phyloP scores from a whole-genome alignment of 139 green algal species.

The Tetratostichococcus sp. region DNA sequence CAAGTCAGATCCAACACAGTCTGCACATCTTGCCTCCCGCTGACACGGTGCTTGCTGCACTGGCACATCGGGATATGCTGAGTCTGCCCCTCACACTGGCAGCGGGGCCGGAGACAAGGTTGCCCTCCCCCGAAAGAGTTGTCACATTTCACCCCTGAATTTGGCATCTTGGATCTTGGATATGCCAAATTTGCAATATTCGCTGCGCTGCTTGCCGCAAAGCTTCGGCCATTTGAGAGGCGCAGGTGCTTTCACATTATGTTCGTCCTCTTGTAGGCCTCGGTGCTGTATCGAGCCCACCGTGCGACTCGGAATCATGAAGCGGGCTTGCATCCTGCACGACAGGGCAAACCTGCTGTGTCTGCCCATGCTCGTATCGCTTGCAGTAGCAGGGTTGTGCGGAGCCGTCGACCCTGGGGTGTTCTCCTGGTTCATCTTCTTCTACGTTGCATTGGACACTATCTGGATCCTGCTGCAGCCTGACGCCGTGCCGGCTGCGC shows the following conservation, averaged over 20 bases:
- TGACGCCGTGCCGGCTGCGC: slow-evolving; percentile 29
- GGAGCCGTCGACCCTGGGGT: slow-evolving; percentile 6
- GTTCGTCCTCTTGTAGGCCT: slow-evolving; percentile 7
- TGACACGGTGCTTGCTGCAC: too few species aligned
- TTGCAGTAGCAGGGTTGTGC: slow-evolving; percentile 22
- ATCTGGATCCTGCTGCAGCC: slow-evolving; percentile 37
- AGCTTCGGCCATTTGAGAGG: too few species aligned
- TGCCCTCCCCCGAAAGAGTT: too few species aligned
- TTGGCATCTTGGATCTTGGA: too few species aligned
- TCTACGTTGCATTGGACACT: slow-evolving; percentile 39
- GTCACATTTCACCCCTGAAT: too few species aligned
- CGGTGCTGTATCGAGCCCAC: slow-evolving; percentile 5
- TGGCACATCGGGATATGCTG: too few species aligned
- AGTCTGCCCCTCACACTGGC: too few species aligned
- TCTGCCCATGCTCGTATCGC: slow-evolving; percentile 21
- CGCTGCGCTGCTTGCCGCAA: too few species aligned
- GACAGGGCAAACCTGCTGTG: slow-evolving; percentile 31
- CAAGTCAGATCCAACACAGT: too few species aligned
- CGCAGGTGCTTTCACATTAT: background rate
- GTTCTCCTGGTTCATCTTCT: slow-evolving; percentile 6
- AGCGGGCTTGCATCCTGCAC: slow-evolving; percentile 9
- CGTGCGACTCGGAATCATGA: background rate
- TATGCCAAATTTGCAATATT: background rate
- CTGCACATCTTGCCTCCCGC: too few species aligned
- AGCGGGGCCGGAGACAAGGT: too few species aligned